phyloP scores from a whole-genome alignment of 1,284 basidiomycete genomes.

The Cryptococcus floricola region DNA sequence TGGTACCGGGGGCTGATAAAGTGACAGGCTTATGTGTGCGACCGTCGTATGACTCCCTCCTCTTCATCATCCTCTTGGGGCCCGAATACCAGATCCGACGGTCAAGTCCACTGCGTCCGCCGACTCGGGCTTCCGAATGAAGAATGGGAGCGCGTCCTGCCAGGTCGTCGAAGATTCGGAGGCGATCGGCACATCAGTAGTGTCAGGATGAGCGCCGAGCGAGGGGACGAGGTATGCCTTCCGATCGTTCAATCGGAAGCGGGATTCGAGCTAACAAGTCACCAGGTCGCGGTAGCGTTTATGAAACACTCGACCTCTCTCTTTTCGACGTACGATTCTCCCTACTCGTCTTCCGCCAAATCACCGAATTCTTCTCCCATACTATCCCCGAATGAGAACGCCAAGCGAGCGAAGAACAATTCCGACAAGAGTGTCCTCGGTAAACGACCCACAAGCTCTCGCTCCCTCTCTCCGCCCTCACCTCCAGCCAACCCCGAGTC shows the following conservation, averaged over 20 bases:
- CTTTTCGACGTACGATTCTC: conserved; percentile 72
- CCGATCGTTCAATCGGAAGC: no score
- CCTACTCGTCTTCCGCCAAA: conserved; percentile 23
- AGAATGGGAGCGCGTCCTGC: conserved; percentile 36
- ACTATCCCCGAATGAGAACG: no score
- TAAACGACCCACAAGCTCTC: no score
- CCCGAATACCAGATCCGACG: conserved; percentile 44
- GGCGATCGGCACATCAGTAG: conserved; percentile 68
- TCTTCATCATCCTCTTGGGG: conserved; percentile 68
- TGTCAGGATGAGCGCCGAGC: conserved; percentile 66
- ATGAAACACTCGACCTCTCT: conserved; percentile 72
- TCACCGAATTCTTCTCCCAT: not conserved
- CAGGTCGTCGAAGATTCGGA: conserved; percentile 32
- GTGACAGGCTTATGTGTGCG: conserved; percentile 77
- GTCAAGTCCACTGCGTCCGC: conserved; percentile 69
- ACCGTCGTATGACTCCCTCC: conserved; percentile 71
- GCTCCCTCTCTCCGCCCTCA: no score
- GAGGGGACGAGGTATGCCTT: conserved; percentile 68
- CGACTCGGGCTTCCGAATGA: conserved; percentile 63
- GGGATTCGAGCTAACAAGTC: not conserved
- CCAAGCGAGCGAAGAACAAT: no score
- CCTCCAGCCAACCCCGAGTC: no score
- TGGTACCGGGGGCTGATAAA: not conserved
- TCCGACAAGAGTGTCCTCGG: no score
- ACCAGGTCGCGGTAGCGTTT: conserved; percentile 57